These are phyloP conservation scores for Podospora bellae-mahoneyi DNA, from an alignment of 495 filamentous ascomycete genomes.

Conservation along the genomic window DNA sequence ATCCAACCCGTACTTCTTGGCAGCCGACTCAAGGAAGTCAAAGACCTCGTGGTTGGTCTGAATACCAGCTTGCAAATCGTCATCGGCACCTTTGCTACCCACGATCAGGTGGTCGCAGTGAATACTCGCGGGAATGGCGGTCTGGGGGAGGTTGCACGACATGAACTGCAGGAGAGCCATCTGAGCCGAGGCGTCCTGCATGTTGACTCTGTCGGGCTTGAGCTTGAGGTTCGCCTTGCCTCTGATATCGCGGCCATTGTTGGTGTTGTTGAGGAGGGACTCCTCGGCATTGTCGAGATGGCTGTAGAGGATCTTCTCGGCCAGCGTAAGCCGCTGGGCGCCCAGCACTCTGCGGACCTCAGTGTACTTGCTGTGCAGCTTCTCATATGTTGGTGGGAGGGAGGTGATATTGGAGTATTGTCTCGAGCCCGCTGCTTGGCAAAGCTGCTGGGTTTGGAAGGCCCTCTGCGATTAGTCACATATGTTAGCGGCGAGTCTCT, in stretches of 20 bases:
- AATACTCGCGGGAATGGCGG: conserved; percentile 95
- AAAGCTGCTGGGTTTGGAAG: conserved; percentile 28
- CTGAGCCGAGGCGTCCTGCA: conserved; percentile 98
- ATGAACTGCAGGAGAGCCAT: conserved; percentile 99
- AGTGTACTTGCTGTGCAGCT: conserved; percentile 45
- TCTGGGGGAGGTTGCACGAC: conserved; percentile 85
- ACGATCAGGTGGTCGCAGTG: conserved; percentile 99
- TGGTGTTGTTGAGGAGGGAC: conserved; percentile 71
- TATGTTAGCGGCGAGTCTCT: conserved; percentile 2
- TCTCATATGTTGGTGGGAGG: conserved; percentile 46
- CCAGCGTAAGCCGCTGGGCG: conserved; percentile 70
- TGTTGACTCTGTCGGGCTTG: conserved; percentile 95
- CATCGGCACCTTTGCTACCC: conserved; percentile 81
- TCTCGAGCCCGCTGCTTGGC: conserved; percentile 21
- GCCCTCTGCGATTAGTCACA: conserved; percentile 22
- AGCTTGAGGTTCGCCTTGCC: conserved; percentile 93
- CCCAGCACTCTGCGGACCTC: conserved; percentile 72
- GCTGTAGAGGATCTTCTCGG: conserved; percentile 97
- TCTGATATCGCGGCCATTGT: conserved; percentile 76
- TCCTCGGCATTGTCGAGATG: conserved; percentile 87
- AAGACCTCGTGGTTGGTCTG: conserved; percentile 94
- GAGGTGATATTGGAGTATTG: conserved; percentile 27
- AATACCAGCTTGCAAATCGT: conserved; percentile 82
- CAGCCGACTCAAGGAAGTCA: conserved; percentile 91
- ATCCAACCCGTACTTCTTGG: conserved; percentile 94